Evolutionary conservation across 345 rosid species (phyloP), one percentile per base, ranked within the genome.

Genomic region (Barbarea vulgaris): DNA sequence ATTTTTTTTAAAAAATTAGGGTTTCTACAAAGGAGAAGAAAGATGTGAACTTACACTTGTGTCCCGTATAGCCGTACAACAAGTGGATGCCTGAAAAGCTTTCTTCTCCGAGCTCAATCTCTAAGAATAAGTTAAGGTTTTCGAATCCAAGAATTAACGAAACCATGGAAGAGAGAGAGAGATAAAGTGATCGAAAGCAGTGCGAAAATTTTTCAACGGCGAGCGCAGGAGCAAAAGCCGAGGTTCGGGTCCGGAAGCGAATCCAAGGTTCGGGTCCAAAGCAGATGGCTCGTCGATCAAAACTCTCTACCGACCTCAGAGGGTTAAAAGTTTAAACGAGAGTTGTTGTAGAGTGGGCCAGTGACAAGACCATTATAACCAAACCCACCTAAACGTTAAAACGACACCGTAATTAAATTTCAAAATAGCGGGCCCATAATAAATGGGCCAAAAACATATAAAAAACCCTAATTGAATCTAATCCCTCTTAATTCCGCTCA

Each of bases 201-300:
- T 80, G 85, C 79, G 82, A 12, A 82, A 84, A 25, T 65, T 63
- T 63, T 85, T 84, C 90, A 80, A 85, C 93, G 87, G 83, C 79
- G 87, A 33, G 80, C 83, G 55, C 84, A 74, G 80, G 82, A 77
- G 75, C 83, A 79, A 79, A 75, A 37, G n/a, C 44, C 24, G 70
- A 75, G 83, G 83, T 69, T 84, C 79, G 82, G 83, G 50, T 42
- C 56, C 84, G 75, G 62, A 36, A 50, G 62, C 53, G 14, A 72
- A 63, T 5, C 17, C 1, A 9, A 73, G 77, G 79, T 15, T 59
- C 68, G 73, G 73, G 46, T 41, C 74, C 74, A 12, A 54, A 76
- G 75, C 70, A 53, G 55, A n/a, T 61, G 75, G 58, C 21, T 75
- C 79, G 79, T 37, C 1, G 15, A 55, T 25, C 31, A 2, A 19